Percentiles rank a stretch among this genome's conserved stretches.
Evolutionary conservation across 306 rosid genomes (phyloP).

Genomic region (Senna siamea): DNA sequence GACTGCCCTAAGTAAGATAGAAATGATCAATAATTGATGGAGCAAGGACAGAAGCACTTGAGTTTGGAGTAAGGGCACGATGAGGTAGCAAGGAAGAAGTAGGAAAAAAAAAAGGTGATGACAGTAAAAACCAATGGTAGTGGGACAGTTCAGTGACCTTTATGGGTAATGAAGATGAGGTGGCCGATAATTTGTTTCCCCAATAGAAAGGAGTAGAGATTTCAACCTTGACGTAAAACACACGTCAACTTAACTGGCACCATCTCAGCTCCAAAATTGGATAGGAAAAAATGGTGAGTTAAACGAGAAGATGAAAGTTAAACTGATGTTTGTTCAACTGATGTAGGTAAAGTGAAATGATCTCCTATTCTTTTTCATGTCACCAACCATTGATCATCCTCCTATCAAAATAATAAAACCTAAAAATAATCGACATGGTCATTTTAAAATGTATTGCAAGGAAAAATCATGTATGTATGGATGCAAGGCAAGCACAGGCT

Average conservation of each 20-base stretch:
- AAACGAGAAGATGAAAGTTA: no score
- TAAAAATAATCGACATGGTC: not conserved
- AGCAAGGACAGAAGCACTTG: not conserved
- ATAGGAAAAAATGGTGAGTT: no score
- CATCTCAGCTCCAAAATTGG: no score
- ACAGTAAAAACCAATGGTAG: not conserved
- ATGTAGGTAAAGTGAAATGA: not conserved
- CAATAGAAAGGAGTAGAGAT: no score
- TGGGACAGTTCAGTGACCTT: no score
- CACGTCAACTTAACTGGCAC: no score
- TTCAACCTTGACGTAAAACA: no score
- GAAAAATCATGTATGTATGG: constrained; percentile 2
- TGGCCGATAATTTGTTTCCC: no score
- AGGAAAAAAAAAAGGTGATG: not conserved
- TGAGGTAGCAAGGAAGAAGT: not conserved
- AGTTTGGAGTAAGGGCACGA: not conserved
- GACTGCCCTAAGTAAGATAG: not conserved
- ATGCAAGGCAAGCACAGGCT: not conserved
- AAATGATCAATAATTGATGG: not conserved
- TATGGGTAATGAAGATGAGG: no score
- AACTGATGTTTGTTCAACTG: no score
- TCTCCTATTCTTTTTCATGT: no score
- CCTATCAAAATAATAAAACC: not conserved
- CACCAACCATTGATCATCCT: not conserved
- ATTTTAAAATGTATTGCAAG: constrained; percentile 2